These are phyloP conservation scores for Colletotrichum brevisporum DNA, from an alignment of 2,329 filamentous ascomycete species.

Conservation along the genomic window DNA sequence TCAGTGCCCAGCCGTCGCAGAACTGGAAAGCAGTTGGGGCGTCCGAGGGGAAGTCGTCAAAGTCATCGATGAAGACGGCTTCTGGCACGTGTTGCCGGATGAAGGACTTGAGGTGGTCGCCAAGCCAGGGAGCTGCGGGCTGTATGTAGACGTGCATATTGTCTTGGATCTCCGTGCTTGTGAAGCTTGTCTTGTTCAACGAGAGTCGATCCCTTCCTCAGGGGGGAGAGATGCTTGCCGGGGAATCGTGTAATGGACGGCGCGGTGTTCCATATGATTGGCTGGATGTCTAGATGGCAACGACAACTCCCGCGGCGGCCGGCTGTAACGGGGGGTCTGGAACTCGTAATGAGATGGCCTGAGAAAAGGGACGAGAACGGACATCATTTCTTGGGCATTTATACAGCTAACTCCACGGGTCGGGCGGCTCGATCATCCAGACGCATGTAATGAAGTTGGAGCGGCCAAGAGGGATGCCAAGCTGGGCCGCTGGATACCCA, in stretches of 20 bases:
- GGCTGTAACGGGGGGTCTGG: neutral
- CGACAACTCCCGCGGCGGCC: neutral
- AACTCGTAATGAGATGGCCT: neutral
- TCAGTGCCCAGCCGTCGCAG: slow-evolving; percentile 53
- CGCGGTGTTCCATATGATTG: slow-evolving; percentile 28
- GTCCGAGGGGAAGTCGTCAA: slow-evolving; percentile 46
- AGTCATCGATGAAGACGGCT: slow-evolving; percentile 47
- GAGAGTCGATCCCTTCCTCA: slow-evolving; percentile 11
- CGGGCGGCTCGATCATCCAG: neutral
- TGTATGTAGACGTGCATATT: slow-evolving; percentile 48
- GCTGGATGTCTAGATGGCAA: neutral
- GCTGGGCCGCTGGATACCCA: slow-evolving; percentile 18
- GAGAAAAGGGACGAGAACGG: neutral
- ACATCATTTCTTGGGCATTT: neutral
- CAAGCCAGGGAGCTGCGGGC: slow-evolving; percentile 48
- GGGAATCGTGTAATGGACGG: slow-evolving; percentile 12
- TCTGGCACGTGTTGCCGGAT: slow-evolving; percentile 48
- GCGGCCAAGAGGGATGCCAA: slow-evolving; percentile 31
- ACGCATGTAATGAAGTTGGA: neutral
- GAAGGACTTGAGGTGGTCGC: slow-evolving; percentile 49
- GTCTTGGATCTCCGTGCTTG: neutral
- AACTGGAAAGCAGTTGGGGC: slow-evolving; percentile 47
- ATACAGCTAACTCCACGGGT: neutral
- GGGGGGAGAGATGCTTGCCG: slow-evolving; percentile 31
- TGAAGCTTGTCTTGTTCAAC: neutral